Evolutionary conservation across 805 yeast genomes (phyloP).

Genomic region (Wickerhamia fluorescens): DNA sequence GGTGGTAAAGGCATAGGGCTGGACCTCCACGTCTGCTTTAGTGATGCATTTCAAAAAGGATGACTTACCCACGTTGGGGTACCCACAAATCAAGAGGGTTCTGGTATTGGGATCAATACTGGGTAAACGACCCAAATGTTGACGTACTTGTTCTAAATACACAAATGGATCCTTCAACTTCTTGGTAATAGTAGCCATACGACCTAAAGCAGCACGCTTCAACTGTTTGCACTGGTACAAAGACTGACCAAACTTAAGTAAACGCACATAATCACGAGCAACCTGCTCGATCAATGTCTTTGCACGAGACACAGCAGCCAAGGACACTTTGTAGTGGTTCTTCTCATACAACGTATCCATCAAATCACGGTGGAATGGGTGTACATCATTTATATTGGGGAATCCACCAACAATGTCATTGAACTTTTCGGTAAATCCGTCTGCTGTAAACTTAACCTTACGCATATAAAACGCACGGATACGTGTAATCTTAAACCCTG

Average conservation of each 20-base stretch:
- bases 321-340: conserved; percentile 94
- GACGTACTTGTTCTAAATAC: conserved; percentile 97
- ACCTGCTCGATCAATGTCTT: conserved; percentile 93
- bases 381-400: conserved; percentile 95
- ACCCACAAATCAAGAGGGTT: conserved; percentile 94
- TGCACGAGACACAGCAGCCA: conserved; percentile 92
- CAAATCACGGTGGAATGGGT: conserved; percentile 96
- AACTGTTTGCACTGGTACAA: conserved; percentile 97
- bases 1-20: conserved; percentile 98
- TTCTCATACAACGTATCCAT: conserved; percentile 97
- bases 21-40: conserved; percentile 98
- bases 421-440: conserved; percentile 91
- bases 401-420: conserved; percentile 79
- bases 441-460: conserved; percentile 93
- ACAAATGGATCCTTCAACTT: conserved; percentile 89
- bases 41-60: conserved; percentile 90
- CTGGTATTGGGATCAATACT: conserved; percentile 98
- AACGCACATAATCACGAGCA: conserved; percentile 88
- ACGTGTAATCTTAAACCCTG: conserved; percentile 94
- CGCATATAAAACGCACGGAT: conserved; percentile 97
- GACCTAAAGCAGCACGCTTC: conserved; percentile 97
- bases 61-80: conserved; percentile 98
- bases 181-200: conserved; percentile 98
- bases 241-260: conserved; percentile 95
- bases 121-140: conserved; percentile 97